Percentiles rank a stretch among this genome's conserved stretches.
Evolutionary conservation across 2,329 filamentous ascomycete species (phyloP).

Genomic region (Cordyceps fumosorosea): DNA sequence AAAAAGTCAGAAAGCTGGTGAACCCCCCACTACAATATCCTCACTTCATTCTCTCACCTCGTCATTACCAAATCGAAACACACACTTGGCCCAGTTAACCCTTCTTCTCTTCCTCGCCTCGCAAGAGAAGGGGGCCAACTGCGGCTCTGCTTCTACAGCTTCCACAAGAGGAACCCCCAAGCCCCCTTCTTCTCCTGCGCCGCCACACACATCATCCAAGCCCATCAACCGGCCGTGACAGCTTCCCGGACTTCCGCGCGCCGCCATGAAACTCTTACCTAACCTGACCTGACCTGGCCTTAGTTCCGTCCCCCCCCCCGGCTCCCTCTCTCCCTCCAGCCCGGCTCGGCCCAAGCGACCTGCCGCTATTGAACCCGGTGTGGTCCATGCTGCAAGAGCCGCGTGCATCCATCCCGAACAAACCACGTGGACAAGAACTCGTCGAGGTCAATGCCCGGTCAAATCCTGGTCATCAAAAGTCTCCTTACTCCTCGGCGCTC

Average conservation of each 20-base stretch:
- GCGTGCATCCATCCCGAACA: background rate
- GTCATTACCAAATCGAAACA: conserved; percentile 6
- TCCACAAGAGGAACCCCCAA: no score
- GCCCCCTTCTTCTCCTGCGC: no score
- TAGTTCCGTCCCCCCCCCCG: background rate
- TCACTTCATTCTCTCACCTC: background rate
- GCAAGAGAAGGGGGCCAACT: no score
- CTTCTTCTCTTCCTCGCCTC: background rate
- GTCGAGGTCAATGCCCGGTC: background rate
- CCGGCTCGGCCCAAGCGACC: background rate
- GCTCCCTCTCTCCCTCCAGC: background rate
- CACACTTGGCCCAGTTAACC: background rate
- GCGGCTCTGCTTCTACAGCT: no score
- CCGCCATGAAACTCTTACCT: background rate
- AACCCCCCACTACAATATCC: background rate
- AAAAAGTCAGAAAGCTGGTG: background rate
- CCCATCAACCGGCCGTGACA: background rate
- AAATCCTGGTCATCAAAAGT: background rate
- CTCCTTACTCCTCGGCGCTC: background rate
- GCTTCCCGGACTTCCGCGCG: background rate
- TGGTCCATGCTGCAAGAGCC: background rate
- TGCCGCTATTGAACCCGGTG: background rate
- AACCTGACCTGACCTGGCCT: background rate
- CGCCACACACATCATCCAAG: background rate
- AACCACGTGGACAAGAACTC: background rate